phyloP scores from a whole-genome alignment of 2,329 filamentous ascomycete species.

The Penicillium sp. region DNA sequence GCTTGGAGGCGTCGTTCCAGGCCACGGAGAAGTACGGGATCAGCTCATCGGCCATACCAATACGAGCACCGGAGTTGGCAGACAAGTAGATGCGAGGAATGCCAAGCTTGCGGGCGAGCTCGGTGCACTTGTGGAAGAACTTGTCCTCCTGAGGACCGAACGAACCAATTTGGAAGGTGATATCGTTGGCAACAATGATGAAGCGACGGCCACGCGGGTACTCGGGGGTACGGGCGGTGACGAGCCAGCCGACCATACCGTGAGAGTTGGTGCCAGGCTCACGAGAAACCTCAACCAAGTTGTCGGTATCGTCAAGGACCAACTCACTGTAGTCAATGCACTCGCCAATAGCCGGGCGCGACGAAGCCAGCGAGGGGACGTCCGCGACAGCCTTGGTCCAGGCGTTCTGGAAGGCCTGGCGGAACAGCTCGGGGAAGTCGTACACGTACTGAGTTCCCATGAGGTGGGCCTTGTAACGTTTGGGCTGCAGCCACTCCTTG shows the following conservation, averaged over 20 bases:
- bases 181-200: slow-evolving; percentile 97
- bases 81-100: slow-evolving; percentile 97
- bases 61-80: slow-evolving; percentile 96
- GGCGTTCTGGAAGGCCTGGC: slow-evolving; percentile 93
- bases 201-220: slow-evolving; percentile 91
- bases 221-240: slow-evolving; percentile 91
- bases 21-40: slow-evolving; percentile 97
- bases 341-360: slow-evolving; percentile 80
- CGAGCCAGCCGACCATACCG: slow-evolving; percentile 98
- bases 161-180: slow-evolving; percentile 97
- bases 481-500: slow-evolving; percentile 98
- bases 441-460: slow-evolving; percentile 99
- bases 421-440: slow-evolving; percentile 98
- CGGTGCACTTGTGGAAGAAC: slow-evolving; percentile 99
- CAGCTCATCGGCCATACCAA: slow-evolving; percentile 93
- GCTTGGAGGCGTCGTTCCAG: slow-evolving; percentile 82
- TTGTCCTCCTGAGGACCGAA: slow-evolving; percentile 96
- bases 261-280: slow-evolving; percentile 94
- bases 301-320: slow-evolving; percentile 91
- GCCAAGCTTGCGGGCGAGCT: slow-evolving; percentile 87
- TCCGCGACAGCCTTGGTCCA: slow-evolving; percentile 76
- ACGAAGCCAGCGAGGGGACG: slow-evolving; percentile 70
- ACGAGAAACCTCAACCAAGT: slow-evolving; percentile 85
- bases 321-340: slow-evolving; percentile 94
- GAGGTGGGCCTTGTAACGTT: slow-evolving; percentile 98